Base-by-base conservation (phyloP, 1,139 yeast species). In the Yamadazyma blattariae region DNA sequence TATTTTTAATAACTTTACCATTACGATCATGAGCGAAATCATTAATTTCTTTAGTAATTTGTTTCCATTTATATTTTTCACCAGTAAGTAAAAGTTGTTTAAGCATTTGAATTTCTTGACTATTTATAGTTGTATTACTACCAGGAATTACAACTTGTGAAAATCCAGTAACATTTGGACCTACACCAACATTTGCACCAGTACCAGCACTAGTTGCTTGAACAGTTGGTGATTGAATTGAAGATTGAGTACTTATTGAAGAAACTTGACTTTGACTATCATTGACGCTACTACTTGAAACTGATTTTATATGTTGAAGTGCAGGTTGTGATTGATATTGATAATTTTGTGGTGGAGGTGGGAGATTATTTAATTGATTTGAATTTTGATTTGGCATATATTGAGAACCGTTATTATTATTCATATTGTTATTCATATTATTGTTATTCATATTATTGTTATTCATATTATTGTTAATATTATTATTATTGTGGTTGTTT, bases 21-120 rank as follows among this genome's bases (percentile, higher is more conserved):
- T 36, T 29, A 27, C 41, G 40, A 14, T 36, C 38, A 17, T 43
- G 36, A 13, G 47, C 41, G 13, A 32, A 39, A 34, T 42, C 42
- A 44, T 68, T 68, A 35, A 68, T 65, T 38, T 67, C 72, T 45
- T 64, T 67, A 30, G 74, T 68, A 42, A 68, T 64, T 45, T 65
- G 71, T 46, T 68, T 68, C 74, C 74, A 68, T 46, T 68, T 68
- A 49, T 64, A 62, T 41, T 68, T 68, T 39, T 68, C 74, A 6
- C 73, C 74, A 1, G 68, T 59, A 17, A 56, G 54, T 34, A 68
- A 52, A 29, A 68, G 53, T 44, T 65, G 73, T 38, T 59, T 59
- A 39, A 68, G 55, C 23, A 67, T 57, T 40, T 59, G 68, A 27
- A 67, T 54, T 39, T 68, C 74, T 34, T 62, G 68, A 12, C 60